Evolutionary conservation across 2,329 filamentous ascomycete species (phyloP).

Genomic region (Penicillium sp.): DNA sequence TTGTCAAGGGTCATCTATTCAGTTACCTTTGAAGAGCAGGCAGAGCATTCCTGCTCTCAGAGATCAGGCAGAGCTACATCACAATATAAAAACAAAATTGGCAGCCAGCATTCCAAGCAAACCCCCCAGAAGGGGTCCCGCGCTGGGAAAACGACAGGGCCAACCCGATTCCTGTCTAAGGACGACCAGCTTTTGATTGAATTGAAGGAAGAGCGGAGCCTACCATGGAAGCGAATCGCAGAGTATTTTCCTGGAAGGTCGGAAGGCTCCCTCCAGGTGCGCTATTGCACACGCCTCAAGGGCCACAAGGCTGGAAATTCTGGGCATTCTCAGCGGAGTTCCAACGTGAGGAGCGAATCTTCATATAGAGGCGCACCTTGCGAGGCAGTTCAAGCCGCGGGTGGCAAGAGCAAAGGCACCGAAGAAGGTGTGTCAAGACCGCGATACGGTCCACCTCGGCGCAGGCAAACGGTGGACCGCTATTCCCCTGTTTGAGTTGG

Average conservation of each 20-base stretch:
- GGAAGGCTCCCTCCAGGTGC: slow-evolving; percentile 10
- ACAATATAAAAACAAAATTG: background rate
- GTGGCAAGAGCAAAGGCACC: background rate
- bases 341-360: no score
- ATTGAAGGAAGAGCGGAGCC: slow-evolving; percentile 11
- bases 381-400: background rate
- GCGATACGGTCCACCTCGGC: slow-evolving; percentile 10
- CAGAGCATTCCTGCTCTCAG: slow-evolving; percentile 7
- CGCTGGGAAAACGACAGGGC: slow-evolving; percentile 3
- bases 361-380: no score
- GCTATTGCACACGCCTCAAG: slow-evolving; percentile 11
- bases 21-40: slow-evolving; percentile 11
- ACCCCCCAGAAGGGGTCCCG: background rate
- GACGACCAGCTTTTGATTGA: slow-evolving; percentile 12
- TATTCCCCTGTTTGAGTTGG: slow-evolving; percentile 5
- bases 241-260: slow-evolving; percentile 10
- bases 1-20: slow-evolving; percentile 11
- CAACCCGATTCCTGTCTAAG: background rate
- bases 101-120: slow-evolving; percentile 1
- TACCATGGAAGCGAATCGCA: slow-evolving; percentile 8
- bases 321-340: background rate
- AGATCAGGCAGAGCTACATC: background rate
- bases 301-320: background rate
- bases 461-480: slow-evolving; percentile 8
- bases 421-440: slow-evolving; percentile 3